Evolutionary conservation across 2,329 filamentous ascomycete genomes (phyloP).

Genomic region (Fusarium sp.): DNA sequence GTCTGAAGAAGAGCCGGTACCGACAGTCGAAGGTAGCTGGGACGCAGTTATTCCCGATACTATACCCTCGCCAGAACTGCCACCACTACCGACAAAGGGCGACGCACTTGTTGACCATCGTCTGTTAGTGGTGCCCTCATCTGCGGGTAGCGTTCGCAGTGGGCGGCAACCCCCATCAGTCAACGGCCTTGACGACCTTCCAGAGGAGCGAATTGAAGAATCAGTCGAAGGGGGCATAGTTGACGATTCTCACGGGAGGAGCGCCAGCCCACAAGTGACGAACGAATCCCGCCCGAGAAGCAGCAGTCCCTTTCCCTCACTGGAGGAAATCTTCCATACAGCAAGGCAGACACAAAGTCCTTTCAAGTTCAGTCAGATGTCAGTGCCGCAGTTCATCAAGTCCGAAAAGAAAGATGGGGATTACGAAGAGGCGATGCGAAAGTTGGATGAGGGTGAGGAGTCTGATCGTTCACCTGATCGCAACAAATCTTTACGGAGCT

Average conservation of each 20-base stretch:
- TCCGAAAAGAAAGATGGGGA: slow-evolving; percentile 45
- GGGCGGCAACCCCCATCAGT: slow-evolving; percentile 61
- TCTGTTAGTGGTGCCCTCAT: slow-evolving; percentile 25
- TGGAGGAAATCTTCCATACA: slow-evolving; percentile 54
- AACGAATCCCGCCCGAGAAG: slow-evolving; percentile 33
- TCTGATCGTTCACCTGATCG: slow-evolving; percentile 38
- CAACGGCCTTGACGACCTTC: slow-evolving; percentile 46
- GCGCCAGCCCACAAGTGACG: slow-evolving; percentile 24
- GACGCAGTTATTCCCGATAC: slow-evolving; percentile 39
- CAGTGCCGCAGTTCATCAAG: slow-evolving; percentile 41
- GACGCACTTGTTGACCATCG: slow-evolving; percentile 6
- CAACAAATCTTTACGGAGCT: slow-evolving; percentile 38
- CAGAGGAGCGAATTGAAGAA: slow-evolving; percentile 34
- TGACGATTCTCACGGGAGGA: slow-evolving; percentile 17
- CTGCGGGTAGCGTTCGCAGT: slow-evolving; percentile 54
- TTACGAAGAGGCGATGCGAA: slow-evolving; percentile 57
- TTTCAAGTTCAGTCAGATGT: slow-evolving; percentile 41
- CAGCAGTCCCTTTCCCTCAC: slow-evolving; percentile 49
- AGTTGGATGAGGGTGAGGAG: slow-evolving; percentile 49
- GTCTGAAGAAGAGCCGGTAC: slow-evolving; percentile 3
- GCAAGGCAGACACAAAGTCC: slow-evolving; percentile 51
- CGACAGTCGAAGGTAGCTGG: slow-evolving; percentile 8
- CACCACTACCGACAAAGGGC: slow-evolving; percentile 12
- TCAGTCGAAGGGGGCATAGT: slow-evolving; percentile 38
- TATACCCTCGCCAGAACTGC: slow-evolving; percentile 26